These are phyloP conservation scores for Linaria vulgaris DNA, from an alignment of 257 asterid species.

Conservation along the genomic window DNA sequence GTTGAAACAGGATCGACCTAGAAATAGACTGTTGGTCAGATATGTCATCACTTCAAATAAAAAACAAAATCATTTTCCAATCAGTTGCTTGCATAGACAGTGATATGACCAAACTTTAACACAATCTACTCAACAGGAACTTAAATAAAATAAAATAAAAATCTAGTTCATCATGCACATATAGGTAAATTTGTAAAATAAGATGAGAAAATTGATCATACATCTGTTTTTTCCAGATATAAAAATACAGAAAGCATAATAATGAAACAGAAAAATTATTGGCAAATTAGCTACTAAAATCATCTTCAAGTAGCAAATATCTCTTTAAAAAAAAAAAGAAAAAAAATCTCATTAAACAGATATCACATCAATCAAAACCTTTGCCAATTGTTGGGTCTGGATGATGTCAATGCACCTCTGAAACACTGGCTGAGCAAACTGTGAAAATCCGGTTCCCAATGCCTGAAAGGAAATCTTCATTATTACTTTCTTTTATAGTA, in stretches of 20 bases:
- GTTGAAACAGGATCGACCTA: slow-evolving; percentile 87
- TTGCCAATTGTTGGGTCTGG: slow-evolving; percentile 89
- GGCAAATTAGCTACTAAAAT: slow-evolving; percentile 5
- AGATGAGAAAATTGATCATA: slow-evolving; percentile 5
- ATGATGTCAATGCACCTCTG: slow-evolving; percentile 94
- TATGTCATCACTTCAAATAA: slow-evolving; percentile 8
- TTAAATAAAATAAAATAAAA: too few species aligned
- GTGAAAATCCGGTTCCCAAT: slow-evolving; percentile 78
- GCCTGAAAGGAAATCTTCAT: slow-evolving; percentile 54
- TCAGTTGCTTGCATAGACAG: slow-evolving; percentile 3
- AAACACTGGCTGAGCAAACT: slow-evolving; percentile 89
- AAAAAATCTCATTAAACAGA: slow-evolving; percentile 15
- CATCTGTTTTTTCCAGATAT: neutral
- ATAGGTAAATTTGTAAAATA: neutral
- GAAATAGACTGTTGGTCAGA: slow-evolving; percentile 30
- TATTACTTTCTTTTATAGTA: slow-evolving; percentile 1
- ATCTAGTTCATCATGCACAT: neutral
- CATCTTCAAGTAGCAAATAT: slow-evolving; percentile 3
- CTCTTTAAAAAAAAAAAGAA: neutral
- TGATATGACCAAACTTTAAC: neutral
- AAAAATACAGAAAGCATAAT: neutral
- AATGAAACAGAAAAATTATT: neutral
- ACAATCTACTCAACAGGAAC: neutral
- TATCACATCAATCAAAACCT: slow-evolving; percentile 51
- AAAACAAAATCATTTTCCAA: neutral